Conservation (phyloP, 495 filamentous ascomycete species). For the Penicillium malachiteum region DNA sequence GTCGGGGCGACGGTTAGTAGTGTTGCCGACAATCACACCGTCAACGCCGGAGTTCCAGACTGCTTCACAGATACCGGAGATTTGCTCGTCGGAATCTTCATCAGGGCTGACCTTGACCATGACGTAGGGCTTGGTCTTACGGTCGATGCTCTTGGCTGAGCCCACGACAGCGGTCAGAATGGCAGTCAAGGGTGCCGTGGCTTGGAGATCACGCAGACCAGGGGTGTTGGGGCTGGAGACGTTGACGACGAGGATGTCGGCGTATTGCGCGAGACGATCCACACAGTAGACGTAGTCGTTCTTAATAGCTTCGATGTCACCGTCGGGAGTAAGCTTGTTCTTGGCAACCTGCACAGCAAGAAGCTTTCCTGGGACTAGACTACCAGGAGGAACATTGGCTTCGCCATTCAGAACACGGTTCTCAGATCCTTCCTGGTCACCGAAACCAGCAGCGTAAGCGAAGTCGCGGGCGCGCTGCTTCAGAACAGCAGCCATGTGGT, state of each 20-base stretch:
- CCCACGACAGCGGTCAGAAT: conserved; percentile 81
- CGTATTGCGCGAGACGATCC: conserved; percentile 73
- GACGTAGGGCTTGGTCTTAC: conserved; percentile 74
- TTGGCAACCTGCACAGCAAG: conserved; percentile 96
- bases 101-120: conserved; percentile 98
- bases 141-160: conserved; percentile 62
- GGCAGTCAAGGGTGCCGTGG: conserved; percentile 71
- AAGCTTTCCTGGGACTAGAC: conserved; percentile 68
- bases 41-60: conserved; percentile 83
- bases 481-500: conserved; percentile 76
- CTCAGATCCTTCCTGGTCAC: conserved; percentile 61
- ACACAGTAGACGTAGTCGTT: conserved; percentile 87
- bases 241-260: conserved; percentile 94
- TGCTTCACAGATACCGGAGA: conserved; percentile 83
- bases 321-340: conserved; percentile 84
- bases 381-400: conserved; percentile 66
- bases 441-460: conserved; percentile 67
- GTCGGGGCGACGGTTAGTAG: conserved; percentile 76
- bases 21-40: conserved; percentile 97
- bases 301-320: conserved; percentile 78
- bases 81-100: conserved; percentile 78
- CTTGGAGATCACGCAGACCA: conserved; percentile 81
- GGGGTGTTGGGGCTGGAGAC: conserved; percentile 96
- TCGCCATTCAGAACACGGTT: conserved; percentile 69
- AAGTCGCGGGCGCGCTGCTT: conserved; percentile 75